A percentile compares a stretch with the other conserved stretches of the same genome.
Evolutionary conservation across 1,139 yeast genomes (phyloP).

Genomic region (Blastobotrys apis): DNA sequence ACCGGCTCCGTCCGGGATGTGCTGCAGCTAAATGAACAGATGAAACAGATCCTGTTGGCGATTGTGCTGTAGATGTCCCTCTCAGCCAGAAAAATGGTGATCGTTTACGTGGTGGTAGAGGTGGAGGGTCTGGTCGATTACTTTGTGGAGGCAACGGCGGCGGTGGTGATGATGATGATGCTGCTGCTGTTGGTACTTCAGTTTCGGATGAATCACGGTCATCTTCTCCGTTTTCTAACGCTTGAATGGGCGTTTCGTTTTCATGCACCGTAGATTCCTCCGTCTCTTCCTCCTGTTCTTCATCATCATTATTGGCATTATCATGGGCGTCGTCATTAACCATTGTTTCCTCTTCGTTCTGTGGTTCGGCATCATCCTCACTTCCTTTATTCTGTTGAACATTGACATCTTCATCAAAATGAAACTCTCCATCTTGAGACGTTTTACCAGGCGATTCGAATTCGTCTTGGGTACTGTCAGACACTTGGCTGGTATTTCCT

Average conservation of each 20-base stretch:
- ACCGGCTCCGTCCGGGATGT: constrained; percentile 9
- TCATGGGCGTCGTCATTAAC: neutral
- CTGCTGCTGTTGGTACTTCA: neutral
- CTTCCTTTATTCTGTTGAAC: too few species aligned
- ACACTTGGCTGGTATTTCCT: too few species aligned
- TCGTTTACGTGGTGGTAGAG: constrained; percentile 33
- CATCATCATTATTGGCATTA: too few species aligned
- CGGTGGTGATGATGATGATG: constrained; percentile 9
- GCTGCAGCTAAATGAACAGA: constrained; percentile 6
- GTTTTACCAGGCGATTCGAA: too few species aligned
- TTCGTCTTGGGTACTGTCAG: too few species aligned
- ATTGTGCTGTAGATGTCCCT: constrained; percentile 15
- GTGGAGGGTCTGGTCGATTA: constrained; percentile 20
- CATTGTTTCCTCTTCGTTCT: neutral
- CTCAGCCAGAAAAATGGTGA: constrained; percentile 35
- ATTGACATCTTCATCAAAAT: too few species aligned
- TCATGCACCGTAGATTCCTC: neutral
- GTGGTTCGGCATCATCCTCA: too few species aligned
- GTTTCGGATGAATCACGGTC: too few species aligned
- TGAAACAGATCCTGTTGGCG: constrained; percentile 16
- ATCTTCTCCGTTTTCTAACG: neutral
- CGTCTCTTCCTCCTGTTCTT: constrained; percentile 1
- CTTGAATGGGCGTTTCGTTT: neutral
- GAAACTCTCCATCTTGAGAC: neutral
- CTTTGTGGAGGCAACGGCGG: constrained; percentile 18